Conservation (phyloP, 129 eudicot species). For the Glebionis coronaria region DNA sequence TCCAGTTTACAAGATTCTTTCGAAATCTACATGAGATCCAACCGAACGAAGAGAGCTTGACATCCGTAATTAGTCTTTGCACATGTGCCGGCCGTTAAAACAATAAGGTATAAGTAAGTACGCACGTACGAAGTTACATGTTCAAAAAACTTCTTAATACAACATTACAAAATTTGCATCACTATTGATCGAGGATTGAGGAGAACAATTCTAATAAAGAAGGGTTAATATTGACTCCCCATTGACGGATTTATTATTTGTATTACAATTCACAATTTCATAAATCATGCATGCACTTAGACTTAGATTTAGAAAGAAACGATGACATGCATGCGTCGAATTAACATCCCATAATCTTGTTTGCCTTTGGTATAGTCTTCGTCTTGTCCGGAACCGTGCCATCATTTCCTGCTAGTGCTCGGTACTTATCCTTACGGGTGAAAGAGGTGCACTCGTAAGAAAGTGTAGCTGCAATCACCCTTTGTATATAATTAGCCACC, state of each 20-base stretch:
- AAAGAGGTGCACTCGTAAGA: constrained; percentile 56
- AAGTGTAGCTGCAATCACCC: constrained; percentile 64
- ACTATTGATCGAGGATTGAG: neutral
- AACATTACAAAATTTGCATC: neutral
- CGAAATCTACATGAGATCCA: no score
- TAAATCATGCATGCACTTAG: neutral
- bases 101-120: no score
- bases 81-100: no score
- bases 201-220: neutral
- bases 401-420: constrained; percentile 66
- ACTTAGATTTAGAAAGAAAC: neutral
- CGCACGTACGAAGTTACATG: no score
- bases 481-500: constrained; percentile 72
- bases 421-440: constrained; percentile 61
- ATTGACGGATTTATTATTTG: neutral
- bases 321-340: neutral
- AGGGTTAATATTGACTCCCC: neutral
- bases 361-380: constrained; percentile 20
- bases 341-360: constrained; percentile 55
- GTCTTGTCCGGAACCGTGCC: constrained; percentile 48
- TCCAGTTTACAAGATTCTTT: no score
- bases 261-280: no score
- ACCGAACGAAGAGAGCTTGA: no score
- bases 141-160: no score
- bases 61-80: no score